Percentiles rank a stretch among this genome's conserved stretches.
Conservation (phyloP, 2,329 filamentous ascomycete genomes). For the Aspergillus brunneoviolaceus region DNA sequence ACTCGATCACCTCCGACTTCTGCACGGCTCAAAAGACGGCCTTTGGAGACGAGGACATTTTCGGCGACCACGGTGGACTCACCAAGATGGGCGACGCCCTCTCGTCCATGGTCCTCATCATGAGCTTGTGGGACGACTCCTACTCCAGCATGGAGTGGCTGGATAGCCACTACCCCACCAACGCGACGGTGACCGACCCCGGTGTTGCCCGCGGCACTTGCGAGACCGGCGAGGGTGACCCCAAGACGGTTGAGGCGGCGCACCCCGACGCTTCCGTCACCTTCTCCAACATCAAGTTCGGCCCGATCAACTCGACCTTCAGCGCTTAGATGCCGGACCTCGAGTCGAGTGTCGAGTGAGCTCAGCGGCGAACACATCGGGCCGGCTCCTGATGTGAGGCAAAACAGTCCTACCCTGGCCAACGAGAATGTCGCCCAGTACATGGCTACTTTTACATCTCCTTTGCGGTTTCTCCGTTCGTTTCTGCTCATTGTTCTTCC, state of each 20-base stretch:
- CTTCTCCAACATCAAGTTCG: conserved; percentile 61
- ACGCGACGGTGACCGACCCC: conserved; percentile 40
- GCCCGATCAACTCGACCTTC: conserved; percentile 56
- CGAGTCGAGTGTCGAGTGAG: neutral
- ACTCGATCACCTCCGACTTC: conserved; percentile 57
- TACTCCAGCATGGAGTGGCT: conserved; percentile 71
- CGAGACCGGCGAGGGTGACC: conserved; percentile 51
- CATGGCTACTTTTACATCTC: too few species aligned
- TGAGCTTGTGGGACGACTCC: conserved; percentile 64
- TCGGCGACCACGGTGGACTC: conserved; percentile 56
- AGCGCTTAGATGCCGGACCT: conserved; percentile 7
- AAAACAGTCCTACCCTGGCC: neutral
- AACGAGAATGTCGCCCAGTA: neutral
- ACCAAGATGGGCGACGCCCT: conserved; percentile 55
- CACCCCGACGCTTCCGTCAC: conserved; percentile 51
- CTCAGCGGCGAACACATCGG: neutral
- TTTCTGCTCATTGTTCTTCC: too few species aligned
- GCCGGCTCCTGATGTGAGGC: neutral
- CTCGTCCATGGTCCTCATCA: conserved; percentile 60
- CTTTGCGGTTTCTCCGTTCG: neutral
- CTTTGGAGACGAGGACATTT: conserved; percentile 56
- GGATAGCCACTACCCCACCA: conserved; percentile 62
- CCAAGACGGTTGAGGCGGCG: conserved; percentile 50
- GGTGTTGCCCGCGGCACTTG: conserved; percentile 58
- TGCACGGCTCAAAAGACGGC: conserved; percentile 57